Conservation (phyloP, 1,284 basidiomycete species). For the Trichosporon coremiiforme region DNA sequence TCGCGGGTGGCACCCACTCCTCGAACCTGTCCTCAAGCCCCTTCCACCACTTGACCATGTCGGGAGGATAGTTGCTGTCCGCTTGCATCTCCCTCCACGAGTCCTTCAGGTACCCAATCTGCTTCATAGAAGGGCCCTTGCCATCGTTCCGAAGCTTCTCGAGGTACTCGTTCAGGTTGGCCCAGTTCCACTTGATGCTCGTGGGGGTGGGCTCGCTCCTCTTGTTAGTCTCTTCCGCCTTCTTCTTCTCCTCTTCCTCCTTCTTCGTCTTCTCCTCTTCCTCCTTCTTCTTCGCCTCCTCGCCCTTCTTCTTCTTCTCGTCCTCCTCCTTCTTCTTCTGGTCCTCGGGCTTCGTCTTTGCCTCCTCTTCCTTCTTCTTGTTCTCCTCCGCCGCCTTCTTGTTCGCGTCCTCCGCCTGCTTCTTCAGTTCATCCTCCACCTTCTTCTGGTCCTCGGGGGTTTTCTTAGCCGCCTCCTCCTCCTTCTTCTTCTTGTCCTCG, state of each 20-base stretch:
- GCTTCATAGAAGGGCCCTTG: background rate
- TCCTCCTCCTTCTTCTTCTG: too few species aligned
- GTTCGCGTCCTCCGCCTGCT: too few species aligned
- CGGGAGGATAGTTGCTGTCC: background rate
- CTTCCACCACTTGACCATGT: background rate
- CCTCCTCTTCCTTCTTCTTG: too few species aligned
- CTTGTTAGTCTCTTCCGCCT: background rate
- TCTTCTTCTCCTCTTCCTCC: background rate
- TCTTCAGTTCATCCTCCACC: too few species aligned
- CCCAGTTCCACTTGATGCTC: background rate
- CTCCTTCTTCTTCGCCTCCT: too few species aligned
- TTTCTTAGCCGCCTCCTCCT: background rate
- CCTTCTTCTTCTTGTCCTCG: background rate
- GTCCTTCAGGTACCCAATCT: background rate
- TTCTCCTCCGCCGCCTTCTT: too few species aligned
- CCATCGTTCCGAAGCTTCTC: background rate
- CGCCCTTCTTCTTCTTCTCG: too few species aligned
- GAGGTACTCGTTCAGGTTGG: background rate
- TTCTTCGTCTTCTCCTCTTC: too few species aligned
- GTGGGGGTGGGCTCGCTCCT: background rate
- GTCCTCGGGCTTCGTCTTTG: too few species aligned
- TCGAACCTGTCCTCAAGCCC: background rate
- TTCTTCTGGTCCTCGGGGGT: too few species aligned
- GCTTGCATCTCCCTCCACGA: background rate
- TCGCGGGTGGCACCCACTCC: too few species aligned